Percentiles rank a stretch among this genome's conserved stretches.
These are phyloP conservation scores for Suhomyces yuchorum DNA, from an alignment of 1,139 yeast genomes.

Conservation along the genomic window DNA sequence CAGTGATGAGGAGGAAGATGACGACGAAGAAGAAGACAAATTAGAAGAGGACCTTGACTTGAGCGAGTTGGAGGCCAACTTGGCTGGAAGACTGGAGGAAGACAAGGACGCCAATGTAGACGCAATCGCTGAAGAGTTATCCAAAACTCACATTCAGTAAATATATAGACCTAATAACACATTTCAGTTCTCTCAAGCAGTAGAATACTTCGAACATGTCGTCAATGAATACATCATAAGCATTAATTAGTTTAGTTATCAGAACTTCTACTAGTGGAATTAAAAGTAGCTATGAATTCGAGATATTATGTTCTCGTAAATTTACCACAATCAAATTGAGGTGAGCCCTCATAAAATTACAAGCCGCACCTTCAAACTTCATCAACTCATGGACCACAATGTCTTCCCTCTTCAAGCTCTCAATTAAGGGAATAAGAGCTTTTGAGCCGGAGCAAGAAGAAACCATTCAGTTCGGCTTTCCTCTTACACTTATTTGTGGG, in stretches of 20 bases:
- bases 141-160: conserved; percentile 49
- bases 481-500: conserved; percentile 92
- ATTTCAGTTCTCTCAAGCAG: neutral
- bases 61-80: conserved; percentile 62
- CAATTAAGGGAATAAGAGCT: conserved; percentile 88
- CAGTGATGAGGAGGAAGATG: conserved; percentile 78
- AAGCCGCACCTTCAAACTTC: neutral
- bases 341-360: neutral
- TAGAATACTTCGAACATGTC: too few relatives aligned
- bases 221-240: too few relatives aligned
- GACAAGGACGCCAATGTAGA: conserved; percentile 51
- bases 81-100: conserved; percentile 35
- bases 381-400: conserved; percentile 27
- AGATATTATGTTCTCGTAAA: too few relatives aligned
- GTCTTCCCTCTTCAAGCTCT: conserved; percentile 75
- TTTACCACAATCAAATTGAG: neutral
- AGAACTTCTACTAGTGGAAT: too few relatives aligned
- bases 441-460: conserved; percentile 83
- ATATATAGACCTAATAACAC: conserved; percentile 1
- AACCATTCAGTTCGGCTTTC: conserved; percentile 86
- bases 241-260: too few relatives aligned
- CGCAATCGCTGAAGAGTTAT: conserved; percentile 59
- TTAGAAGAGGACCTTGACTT: conserved; percentile 56
- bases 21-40: conserved; percentile 54
- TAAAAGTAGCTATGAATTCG: too few relatives aligned